These are phyloP conservation scores for Dothiorella sarmentorum DNA, from an alignment of 2,329 filamentous ascomycete genomes.

Conservation along the genomic window DNA sequence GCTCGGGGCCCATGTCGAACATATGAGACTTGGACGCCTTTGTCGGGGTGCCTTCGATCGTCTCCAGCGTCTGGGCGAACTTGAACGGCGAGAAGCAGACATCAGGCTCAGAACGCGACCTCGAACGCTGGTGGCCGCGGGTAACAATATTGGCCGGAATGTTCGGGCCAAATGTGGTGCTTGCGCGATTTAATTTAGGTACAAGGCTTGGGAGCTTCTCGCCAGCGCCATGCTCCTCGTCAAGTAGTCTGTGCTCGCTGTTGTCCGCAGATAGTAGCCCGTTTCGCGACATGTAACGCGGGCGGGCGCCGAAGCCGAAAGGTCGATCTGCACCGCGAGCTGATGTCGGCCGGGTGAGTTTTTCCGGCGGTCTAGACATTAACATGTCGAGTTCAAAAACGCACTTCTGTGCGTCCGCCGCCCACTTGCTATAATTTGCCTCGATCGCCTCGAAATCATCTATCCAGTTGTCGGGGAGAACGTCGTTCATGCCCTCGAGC, in stretches of 20 bases:
- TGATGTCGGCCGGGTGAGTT: conserved; percentile 16
- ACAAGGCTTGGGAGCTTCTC: conserved; percentile 7
- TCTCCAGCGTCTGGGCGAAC: conserved; percentile 5
- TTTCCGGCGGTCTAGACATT: conserved; percentile 13
- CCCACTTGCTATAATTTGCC: conserved; percentile 74
- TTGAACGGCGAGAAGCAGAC: conserved; percentile 12
- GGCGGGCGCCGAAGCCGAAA: background rate
- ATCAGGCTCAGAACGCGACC: conserved; percentile 14
- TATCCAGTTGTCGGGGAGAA: conserved; percentile 81
- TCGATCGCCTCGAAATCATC: conserved; percentile 81
- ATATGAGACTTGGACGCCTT: background rate
- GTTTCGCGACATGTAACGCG: background rate
- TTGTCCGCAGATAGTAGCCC: background rate
- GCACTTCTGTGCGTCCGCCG: conserved; percentile 69
- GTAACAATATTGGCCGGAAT: background rate
- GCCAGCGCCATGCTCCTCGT: background rate
- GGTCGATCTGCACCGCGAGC: conserved; percentile 17
- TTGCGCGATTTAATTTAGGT: conserved; percentile 17
- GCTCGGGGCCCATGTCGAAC: background rate
- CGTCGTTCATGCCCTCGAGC: conserved; percentile 79
- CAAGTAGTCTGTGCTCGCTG: conserved; percentile 5
- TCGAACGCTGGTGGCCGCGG: conserved; percentile 14
- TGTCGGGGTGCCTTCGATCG: conserved; percentile 14
- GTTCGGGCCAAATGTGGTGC: conserved; percentile 8
- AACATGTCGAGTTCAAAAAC: conserved; percentile 62